Evolutionary conservation across 345 rosid species (phyloP).

Genomic region (Pistacia atlantica): DNA sequence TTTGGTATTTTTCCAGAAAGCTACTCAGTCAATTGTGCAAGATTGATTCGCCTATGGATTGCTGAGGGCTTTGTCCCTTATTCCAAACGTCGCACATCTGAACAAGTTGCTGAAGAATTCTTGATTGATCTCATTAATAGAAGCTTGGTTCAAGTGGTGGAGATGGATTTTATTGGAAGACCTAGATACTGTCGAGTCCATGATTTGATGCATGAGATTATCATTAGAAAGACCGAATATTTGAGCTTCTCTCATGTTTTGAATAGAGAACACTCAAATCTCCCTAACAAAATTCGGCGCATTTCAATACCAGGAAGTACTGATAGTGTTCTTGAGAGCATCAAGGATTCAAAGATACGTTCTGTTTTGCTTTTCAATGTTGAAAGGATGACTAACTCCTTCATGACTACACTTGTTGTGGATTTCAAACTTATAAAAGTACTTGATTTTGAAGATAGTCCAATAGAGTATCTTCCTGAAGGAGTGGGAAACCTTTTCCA

Average conservation of each 20-base stretch:
- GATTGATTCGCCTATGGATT: slow-evolving; percentile 22
- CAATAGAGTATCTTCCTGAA: not conserved
- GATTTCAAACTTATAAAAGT: slow-evolving; percentile 5
- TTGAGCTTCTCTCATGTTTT: not conserved
- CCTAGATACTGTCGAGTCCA: slow-evolving; percentile 19
- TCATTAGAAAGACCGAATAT: slow-evolving; percentile 6
- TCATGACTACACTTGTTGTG: not conserved
- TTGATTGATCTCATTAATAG: slow-evolving; percentile 21
- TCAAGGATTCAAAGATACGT: slow-evolving; percentile 1
- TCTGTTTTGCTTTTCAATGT: slow-evolving; percentile 16
- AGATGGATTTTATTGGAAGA: slow-evolving; percentile 11
- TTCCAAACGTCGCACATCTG: no score
- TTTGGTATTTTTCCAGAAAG: slow-evolving; percentile 20
- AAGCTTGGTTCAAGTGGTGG: slow-evolving; percentile 18
- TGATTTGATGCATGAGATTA: slow-evolving; percentile 19
- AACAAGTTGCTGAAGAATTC: slow-evolving; percentile 21
- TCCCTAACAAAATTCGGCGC: slow-evolving; percentile 12
- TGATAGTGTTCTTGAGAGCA: not conserved
- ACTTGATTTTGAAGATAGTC: slow-evolving; percentile 3
- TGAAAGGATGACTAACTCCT: not conserved
- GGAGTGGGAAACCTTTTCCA: not conserved
- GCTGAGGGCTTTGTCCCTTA: slow-evolving; percentile 22
- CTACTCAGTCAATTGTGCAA: slow-evolving; percentile 2
- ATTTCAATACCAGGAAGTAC: not conserved
- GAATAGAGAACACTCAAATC: not conserved